These are phyloP conservation scores for Sugiyamaella valdiviana DNA, from an alignment of 805 yeast species.

Conservation along the genomic window DNA sequence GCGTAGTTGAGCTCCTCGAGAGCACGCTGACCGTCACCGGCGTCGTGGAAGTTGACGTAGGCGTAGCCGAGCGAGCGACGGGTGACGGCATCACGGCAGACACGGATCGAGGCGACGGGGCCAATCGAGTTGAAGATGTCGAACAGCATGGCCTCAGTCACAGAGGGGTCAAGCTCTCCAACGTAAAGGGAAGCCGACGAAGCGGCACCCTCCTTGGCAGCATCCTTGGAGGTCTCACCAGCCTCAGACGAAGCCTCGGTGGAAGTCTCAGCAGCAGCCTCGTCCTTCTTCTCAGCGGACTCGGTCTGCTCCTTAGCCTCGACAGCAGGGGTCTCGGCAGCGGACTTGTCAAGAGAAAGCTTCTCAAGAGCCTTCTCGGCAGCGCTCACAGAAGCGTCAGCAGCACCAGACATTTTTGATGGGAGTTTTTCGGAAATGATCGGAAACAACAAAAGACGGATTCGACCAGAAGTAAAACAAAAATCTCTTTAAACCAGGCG, in stretches of 20 bases:
- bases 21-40: conserved; percentile 88
- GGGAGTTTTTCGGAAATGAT: background rate
- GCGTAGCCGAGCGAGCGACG: conserved; percentile 97
- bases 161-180: conserved; percentile 90
- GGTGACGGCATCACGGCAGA: conserved; percentile 96
- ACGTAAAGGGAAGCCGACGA: conserved; percentile 77
- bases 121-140: conserved; percentile 94
- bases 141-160: conserved; percentile 89
- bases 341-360: conserved; percentile 25
- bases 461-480: background rate
- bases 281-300: conserved; percentile 47
- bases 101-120: conserved; percentile 93
- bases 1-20: conserved; percentile 93
- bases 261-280: conserved; percentile 14
- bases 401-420: conserved; percentile 25
- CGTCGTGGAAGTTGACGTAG: conserved; percentile 89
- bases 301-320: conserved; percentile 51
- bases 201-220: conserved; percentile 20
- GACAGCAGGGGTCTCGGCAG: conserved; percentile 6
- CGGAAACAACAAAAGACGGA: background rate
- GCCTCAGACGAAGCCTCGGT: conserved; percentile 18
- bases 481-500: background rate
- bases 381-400: conserved; percentile 32
- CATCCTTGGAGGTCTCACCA: conserved; percentile 8
- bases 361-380: conserved; percentile 34